phyloP scores from a whole-genome alignment of 148 eudicot genomes.

The Mesembryanthemum crystallinum region DNA sequence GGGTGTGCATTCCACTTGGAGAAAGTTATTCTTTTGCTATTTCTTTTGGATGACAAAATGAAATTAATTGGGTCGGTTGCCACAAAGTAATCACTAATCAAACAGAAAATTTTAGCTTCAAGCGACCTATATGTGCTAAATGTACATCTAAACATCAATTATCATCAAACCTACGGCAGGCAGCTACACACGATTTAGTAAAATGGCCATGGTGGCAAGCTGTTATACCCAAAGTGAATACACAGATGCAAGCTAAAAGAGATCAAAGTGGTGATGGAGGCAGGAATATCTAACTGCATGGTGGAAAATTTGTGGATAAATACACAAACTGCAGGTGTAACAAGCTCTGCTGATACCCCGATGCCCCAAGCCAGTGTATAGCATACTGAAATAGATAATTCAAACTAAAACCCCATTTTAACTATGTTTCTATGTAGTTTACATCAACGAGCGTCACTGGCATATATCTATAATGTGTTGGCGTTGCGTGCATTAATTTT shows the following conservation, averaged over 20 bases:
- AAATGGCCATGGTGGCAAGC: not conserved
- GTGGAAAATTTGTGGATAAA: not conserved
- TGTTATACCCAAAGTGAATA: not conserved
- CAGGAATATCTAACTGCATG: not conserved
- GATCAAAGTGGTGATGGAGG: not conserved
- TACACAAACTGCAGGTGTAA: too few species aligned
- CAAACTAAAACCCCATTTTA: not conserved
- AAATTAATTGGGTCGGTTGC: not conserved
- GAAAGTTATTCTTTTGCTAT: not conserved
- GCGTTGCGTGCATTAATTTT: not conserved
- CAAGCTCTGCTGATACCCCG: too few species aligned
- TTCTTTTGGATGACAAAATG: not conserved
- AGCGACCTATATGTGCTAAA: not conserved
- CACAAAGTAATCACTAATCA: not conserved
- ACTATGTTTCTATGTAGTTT: too few species aligned
- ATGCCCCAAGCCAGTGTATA: constrained; percentile 2
- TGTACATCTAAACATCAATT: not conserved
- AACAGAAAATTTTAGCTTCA: not conserved
- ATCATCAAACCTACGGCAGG: not conserved
- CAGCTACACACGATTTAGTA: not conserved
- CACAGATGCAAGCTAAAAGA: not conserved
- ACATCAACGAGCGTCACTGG: not conserved
- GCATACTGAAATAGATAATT: not conserved
- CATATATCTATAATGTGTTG: not conserved
- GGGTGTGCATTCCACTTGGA: not conserved